A percentile compares a stretch with the other conserved stretches of the same genome.
These are phyloP conservation scores for Candolleomyces eurysporus DNA, from an alignment of 768 basidiomycete species.

Conservation along the genomic window DNA sequence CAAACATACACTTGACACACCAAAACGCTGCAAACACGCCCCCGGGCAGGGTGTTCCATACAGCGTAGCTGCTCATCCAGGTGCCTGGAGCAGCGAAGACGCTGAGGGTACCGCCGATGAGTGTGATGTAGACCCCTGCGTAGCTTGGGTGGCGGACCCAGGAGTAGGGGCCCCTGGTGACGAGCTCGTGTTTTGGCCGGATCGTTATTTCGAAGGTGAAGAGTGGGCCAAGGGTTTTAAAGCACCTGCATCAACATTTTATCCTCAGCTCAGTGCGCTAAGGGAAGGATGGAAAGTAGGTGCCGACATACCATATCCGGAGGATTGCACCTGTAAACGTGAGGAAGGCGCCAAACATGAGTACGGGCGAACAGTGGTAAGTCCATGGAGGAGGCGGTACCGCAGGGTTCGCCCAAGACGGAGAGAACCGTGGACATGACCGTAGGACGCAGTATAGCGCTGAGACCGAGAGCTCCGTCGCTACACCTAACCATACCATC, in stretches of 20 bases:
- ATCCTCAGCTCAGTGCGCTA: not conserved
- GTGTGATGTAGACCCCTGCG: slow-evolving; percentile 36
- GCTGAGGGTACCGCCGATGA: slow-evolving; percentile 28
- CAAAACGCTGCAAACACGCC: slow-evolving; percentile 23
- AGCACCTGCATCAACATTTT: slow-evolving; percentile 27
- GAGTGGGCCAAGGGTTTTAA: slow-evolving; percentile 35
- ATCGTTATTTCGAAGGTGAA: slow-evolving; percentile 46
- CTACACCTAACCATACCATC: slow-evolving; percentile 6
- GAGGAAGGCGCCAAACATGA: slow-evolving; percentile 22
- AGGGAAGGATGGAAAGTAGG: not conserved
- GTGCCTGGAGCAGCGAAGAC: slow-evolving; percentile 30
- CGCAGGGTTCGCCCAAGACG: not conserved
- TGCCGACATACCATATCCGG: slow-evolving; percentile 28
- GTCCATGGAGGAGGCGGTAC: not conserved
- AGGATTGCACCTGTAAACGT: slow-evolving; percentile 26
- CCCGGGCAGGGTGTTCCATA: slow-evolving; percentile 20
- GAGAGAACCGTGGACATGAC: not conserved
- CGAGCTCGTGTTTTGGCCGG: slow-evolving; percentile 36
- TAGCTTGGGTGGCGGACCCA: slow-evolving; percentile 46
- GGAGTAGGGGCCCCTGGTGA: slow-evolving; percentile 43
- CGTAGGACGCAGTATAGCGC: not conserved
- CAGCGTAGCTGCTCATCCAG: slow-evolving; percentile 26
- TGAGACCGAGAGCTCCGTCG: not conserved
- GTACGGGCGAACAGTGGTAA: slow-evolving; percentile 2
- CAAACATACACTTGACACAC: slow-evolving; percentile 31